Conservation (phyloP, 176 grass and related monocot species). For the Carex cristatella region DNA sequence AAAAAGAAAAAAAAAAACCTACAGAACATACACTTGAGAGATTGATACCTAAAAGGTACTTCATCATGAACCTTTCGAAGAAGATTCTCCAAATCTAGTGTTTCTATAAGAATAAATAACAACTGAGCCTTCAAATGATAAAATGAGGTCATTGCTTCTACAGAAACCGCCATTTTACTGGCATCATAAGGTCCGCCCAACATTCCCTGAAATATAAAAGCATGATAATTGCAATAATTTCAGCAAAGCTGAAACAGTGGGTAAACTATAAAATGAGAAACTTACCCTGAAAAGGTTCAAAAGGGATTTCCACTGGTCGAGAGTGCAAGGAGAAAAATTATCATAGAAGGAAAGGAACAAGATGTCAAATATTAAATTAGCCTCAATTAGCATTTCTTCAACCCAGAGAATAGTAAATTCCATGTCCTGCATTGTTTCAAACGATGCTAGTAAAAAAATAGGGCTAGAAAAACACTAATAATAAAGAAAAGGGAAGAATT, state of each 20-base stretch:
- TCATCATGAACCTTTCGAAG: constrained; percentile 66
- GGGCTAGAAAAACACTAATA: not conserved
- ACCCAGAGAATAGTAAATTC: constrained; percentile 60
- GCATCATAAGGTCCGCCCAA: constrained; percentile 68
- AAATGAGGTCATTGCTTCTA: constrained; percentile 71
- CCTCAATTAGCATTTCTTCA: constrained; percentile 89
- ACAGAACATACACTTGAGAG: not conserved
- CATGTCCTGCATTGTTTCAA: constrained; percentile 42
- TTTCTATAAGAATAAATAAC: constrained; percentile 80
- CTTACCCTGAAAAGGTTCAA: constrained; percentile 75
- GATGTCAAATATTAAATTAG: constrained; percentile 78
- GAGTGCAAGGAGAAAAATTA: constrained; percentile 61
- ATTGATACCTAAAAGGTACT: constrained; percentile 63
- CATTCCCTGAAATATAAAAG: constrained; percentile 46
- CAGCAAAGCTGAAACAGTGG: constrained; percentile 6
- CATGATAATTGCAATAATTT: constrained; percentile 21
- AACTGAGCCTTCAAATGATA: constrained; percentile 76
- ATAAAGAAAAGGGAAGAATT: not conserved
- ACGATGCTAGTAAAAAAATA: not conserved
- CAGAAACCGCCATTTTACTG: constrained; percentile 59
- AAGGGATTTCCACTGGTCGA: constrained; percentile 61
- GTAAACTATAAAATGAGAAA: not conserved
- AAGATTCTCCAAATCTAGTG: constrained; percentile 83
- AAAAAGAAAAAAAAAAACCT: not conserved
- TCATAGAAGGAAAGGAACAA: constrained; percentile 83